These are phyloP conservation scores for Rhizopogon vulgaris DNA, from an alignment of 768 basidiomycete genomes.

Conservation along the genomic window DNA sequence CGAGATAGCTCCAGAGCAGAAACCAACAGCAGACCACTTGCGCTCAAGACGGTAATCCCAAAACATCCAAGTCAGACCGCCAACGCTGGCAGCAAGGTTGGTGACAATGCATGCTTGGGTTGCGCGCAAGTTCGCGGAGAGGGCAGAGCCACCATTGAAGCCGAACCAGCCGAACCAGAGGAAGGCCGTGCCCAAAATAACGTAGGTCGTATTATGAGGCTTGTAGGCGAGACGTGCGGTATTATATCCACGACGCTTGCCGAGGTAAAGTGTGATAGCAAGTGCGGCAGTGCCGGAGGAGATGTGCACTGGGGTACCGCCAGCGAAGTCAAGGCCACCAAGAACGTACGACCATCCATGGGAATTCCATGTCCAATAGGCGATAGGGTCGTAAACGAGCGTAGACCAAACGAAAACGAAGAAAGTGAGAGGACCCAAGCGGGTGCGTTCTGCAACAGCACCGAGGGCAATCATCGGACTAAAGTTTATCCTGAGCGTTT, in stretches of 20 bases:
- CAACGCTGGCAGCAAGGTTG: conserved; percentile 84
- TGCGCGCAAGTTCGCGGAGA: conserved; percentile 84
- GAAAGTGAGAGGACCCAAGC: conserved; percentile 79
- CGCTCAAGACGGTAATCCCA: conserved; percentile 92
- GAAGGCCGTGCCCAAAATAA: conserved; percentile 87
- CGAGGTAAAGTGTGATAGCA: conserved; percentile 86
- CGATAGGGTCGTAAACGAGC: conserved; percentile 89
- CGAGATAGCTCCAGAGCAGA: conserved; percentile 91
- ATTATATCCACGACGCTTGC: conserved; percentile 86
- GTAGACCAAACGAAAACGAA: conserved; percentile 91
- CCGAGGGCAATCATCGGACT: conserved; percentile 88
- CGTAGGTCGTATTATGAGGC: conserved; percentile 93
- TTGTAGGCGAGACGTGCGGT: conserved; percentile 88
- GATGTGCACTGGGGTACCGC: conserved; percentile 96
- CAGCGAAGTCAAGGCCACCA: conserved; percentile 89
- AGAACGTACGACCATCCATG: conserved; percentile 70
- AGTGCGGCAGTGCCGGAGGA: conserved; percentile 89
- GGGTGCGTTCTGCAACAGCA: conserved; percentile 85
- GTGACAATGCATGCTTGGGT: conserved; percentile 89
- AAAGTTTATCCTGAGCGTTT: conserved; percentile 4
- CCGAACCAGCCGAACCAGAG: conserved; percentile 98
- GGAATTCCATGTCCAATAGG: conserved; percentile 93
- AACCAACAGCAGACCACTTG: conserved; percentile 92
- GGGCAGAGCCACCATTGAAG: conserved; percentile 90
- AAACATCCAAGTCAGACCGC: conserved; percentile 88